Conservation (phyloP, 495 filamentous ascomycete species). For the Friedmanniomyces endolithicus region DNA sequence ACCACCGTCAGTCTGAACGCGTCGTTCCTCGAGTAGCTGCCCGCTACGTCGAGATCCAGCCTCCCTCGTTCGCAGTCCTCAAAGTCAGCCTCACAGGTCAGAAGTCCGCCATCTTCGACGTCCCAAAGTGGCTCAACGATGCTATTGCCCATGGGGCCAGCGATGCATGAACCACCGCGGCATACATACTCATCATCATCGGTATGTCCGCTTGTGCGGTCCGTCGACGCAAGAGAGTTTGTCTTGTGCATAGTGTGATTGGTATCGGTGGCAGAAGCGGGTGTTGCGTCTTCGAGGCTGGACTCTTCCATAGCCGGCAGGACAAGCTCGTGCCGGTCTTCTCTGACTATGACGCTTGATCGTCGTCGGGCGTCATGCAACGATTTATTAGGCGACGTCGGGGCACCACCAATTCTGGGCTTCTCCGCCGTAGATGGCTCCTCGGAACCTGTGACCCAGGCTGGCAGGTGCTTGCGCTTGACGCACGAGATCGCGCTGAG, state of each 20-base stretch:
- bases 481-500: conserved; percentile 78
- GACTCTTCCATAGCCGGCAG: conserved; percentile 10
- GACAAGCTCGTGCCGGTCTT: conserved; percentile 10
- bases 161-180: conserved; percentile 70
- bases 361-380: background rate
- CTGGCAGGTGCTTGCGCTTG: conserved; percentile 42
- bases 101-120: conserved; percentile 47
- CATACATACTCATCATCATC: conserved; percentile 42
- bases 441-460: conserved; percentile 35
- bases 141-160: conserved; percentile 65
- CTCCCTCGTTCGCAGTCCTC: conserved; percentile 52
- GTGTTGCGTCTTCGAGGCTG: too few species aligned
- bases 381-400: background rate
- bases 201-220: background rate
- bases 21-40: conserved; percentile 72
- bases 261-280: conserved; percentile 2
- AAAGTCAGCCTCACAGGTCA: conserved; percentile 43
- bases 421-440: background rate
- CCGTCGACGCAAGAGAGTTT: too few species aligned
- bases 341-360: conserved; percentile 11
- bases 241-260: background rate
- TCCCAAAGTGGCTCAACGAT: conserved; percentile 77
- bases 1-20: conserved; percentile 66
- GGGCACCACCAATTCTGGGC: background rate
- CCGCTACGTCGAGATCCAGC: conserved; percentile 59